Base-by-base conservation (phyloP, 1,284 basidiomycete genomes). In the Marasmius tenuissimus region DNA sequence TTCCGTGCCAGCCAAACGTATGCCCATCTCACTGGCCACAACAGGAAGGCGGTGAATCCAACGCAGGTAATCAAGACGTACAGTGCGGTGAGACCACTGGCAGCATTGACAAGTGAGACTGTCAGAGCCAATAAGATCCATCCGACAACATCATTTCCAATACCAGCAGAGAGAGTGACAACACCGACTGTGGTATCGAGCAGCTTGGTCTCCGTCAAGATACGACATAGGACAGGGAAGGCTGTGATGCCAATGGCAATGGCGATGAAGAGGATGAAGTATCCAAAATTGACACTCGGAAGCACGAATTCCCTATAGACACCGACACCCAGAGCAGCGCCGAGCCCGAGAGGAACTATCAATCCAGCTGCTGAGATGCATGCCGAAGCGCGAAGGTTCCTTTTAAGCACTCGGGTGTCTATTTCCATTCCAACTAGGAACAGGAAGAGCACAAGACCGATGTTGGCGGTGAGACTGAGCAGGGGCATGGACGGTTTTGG, bases 141-240 rank as follows among this genome's bases (percentile, higher is more conserved):
- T 2, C 89, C 94, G n/a, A 89, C 77, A 57, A 90, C 85, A 70
- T 89, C 95, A 74, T 97, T 97, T 1, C 93, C 93, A 11, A 97
- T 91, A 58, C 95, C 94, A 1, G 96, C 96, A 1, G 93, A 91
- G 11, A 98, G 85, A 2, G 91, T 75, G 34, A 96, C 87, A 39
- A 94, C 86, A 10, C 96, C 96, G 53, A 98, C 94, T 20, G 87
- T 88, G 47, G 94, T 96, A 67, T 96, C 91, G 58, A 97, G 86
- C 1, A 98, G 83, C 74, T 88, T 87, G 61, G 88, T 77, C 67
- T 86, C 87, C 0, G 89, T 89, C 22, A 93, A 78, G 68, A 93
- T 93, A 65, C 96, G 92, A 71, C 95, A 97, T 0, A 97, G 84
- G n/a, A 98, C 95, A 0, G 89, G 92, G 77, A 96, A 96, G 0